A percentile compares a stretch with the other conserved stretches of the same genome.
These are phyloP conservation scores for Lodderomyces parapsilosis DNA, from an alignment of 1,139 yeast species.

Conservation along the genomic window DNA sequence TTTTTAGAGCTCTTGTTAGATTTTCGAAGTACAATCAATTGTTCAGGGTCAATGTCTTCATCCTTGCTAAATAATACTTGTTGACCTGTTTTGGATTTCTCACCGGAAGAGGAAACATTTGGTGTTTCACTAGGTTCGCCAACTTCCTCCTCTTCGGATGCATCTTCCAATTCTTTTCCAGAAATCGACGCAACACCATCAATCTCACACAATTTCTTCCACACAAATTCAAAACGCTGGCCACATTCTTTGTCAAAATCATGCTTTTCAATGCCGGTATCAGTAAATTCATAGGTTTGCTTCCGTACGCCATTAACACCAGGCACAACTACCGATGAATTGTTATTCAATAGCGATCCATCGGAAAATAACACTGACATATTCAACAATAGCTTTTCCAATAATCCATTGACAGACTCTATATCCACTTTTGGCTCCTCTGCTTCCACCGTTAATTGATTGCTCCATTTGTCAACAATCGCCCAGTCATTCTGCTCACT, in stretches of 20 bases:
- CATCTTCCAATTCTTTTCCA: constrained; percentile 15
- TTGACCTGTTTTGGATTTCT: constrained; percentile 4
- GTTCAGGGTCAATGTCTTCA: constrained; percentile 40
- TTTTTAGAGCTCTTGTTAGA: constrained; percentile 16
- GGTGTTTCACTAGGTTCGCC: neutral
- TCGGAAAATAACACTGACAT: constrained; percentile 2
- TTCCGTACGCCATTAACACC: neutral
- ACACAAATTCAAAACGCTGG: constrained; percentile 18
- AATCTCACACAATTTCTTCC: constrained; percentile 20
- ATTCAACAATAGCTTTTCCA: constrained; percentile 5
- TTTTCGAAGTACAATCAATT: constrained; percentile 54
- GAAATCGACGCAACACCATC: constrained; percentile 8
- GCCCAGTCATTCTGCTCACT: constrained; percentile 32
- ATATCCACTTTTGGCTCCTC: neutral
- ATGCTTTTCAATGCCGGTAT: constrained; percentile 15
- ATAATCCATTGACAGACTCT: constrained; percentile 4
- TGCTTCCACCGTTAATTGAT: neutral
- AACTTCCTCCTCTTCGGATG: constrained; percentile 11
- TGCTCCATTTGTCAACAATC: constrained; percentile 27
- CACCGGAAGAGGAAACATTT: neutral
- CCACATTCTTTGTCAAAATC: constrained; percentile 16
- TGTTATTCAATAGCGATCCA: constrained; percentile 4
- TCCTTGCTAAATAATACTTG: constrained; percentile 12
- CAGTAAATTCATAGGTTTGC: neutral
- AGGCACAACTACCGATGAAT: neutral